Evolutionary conservation across 495 filamentous ascomycete species (phyloP).

Genomic region (Aspergillus diversus): DNA sequence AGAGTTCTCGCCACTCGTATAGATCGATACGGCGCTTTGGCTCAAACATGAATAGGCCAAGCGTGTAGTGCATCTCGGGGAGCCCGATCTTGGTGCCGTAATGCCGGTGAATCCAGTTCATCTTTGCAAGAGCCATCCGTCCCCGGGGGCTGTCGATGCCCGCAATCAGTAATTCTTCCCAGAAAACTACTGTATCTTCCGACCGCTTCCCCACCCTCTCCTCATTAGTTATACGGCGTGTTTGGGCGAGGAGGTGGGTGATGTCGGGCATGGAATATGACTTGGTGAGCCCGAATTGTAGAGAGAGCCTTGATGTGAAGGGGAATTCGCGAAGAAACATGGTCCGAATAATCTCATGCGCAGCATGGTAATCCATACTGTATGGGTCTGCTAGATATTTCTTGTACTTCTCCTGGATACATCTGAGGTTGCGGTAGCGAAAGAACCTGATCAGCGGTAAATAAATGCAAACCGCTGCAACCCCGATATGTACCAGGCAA

Average conservation of each 20-base stretch:
- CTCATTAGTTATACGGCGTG: constrained; percentile 1
- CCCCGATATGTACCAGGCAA: background rate
- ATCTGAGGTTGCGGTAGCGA: background rate
- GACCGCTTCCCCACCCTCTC: constrained; percentile 2
- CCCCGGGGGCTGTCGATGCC: constrained; percentile 3
- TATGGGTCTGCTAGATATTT: background rate
- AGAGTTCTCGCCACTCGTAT: constrained; percentile 1
- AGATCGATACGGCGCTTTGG: constrained; percentile 1
- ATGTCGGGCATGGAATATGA: background rate
- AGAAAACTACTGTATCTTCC: constrained; percentile 6
- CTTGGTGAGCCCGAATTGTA: background rate
- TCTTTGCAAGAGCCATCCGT: constrained; percentile 2
- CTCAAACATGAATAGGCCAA: background rate
- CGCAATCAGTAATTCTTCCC: background rate
- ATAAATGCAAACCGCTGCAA: background rate
- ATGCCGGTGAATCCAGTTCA: constrained; percentile 5
- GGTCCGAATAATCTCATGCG: background rate
- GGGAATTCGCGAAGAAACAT: constrained; percentile 1
- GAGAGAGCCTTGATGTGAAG: background rate
- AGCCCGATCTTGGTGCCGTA: background rate
- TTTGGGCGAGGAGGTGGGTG: background rate
- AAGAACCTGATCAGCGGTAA: background rate
- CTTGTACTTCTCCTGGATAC: background rate
- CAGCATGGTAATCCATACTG: background rate
- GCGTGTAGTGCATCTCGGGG: background rate